Base-by-base conservation (phyloP, 129 eudicot genomes). In the Smallanthus sonchifolius region DNA sequence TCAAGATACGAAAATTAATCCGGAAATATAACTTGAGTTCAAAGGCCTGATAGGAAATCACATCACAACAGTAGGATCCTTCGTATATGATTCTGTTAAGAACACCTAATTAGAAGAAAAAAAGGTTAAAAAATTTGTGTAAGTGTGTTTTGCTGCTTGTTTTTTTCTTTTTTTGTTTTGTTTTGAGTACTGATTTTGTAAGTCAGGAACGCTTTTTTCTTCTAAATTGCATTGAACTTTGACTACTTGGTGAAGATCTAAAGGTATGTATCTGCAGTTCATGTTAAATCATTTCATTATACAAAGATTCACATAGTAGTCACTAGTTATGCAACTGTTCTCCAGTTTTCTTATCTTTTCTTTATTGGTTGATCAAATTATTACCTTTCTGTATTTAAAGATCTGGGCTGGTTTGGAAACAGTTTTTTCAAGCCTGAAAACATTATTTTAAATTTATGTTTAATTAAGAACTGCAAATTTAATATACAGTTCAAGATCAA, bases 71-170 rank as follows among this genome's bases (percentile, higher is more conserved):
- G 7, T 37, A 70, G 78, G 74, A 81, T 74, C 81, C 69, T 80
- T 74, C 47, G 47, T 70, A 70, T 75, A 52, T 51, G 66, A 38
- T 60, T 69, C 69, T 77, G 70, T 77, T 69, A 10, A 64, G 30
- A 72, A 72, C 69, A 72, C 40, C 83, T 40, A 72, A 79, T 79
- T 79, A 65, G 83, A 32, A 78, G 54, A 13, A 69, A 69, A 70
- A 70, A 24, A 19, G 7, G 37, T 7, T 38, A 75, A 66, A 61
- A 74, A 6, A 74, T 14, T 20, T 69, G 78, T 72, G 83, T 43
- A 62, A 49, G 72, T 69, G 82, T 78, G 82, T 70, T 61, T 0
- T 45, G 69, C 38, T 32, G 34, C 30, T 72, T 79, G 68, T 72
- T 64, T 72, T 17, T 19, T 19, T 65, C 51, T 40, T 54, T 17